Base-by-base conservation (phyloP, 75 land plant species). In the Selaginella moellendorffii region DNA sequence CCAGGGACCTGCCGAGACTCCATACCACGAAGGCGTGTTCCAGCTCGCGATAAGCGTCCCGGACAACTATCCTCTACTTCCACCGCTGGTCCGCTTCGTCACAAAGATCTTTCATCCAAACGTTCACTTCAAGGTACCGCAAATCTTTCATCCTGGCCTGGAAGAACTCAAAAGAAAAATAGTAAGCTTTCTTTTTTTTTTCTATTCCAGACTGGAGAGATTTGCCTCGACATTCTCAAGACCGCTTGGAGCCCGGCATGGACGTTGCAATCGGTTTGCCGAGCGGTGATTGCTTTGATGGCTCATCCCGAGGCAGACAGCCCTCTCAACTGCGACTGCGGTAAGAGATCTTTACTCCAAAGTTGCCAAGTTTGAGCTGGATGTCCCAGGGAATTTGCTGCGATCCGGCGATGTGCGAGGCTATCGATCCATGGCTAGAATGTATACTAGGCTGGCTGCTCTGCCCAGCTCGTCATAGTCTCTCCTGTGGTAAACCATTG, bases 171-270 rank as follows among this genome's bases (percentile, higher is more conserved):
- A 27, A 62, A 62, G 53, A 8, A 5, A 8, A 21, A 62, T 25
- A 8, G 64, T n/a, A 65, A 65, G 22, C 5, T 36, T 1, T 24
- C n/a, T 66, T 18, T 28, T 28, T 25, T 52, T 20, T 56, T 9
- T 56, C 9, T 27, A 10, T 62, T 69, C 14, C 78, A 95, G 99
- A 89, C 99, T 20, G 99, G 99, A 54, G 99, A 95, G 68, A 95
- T 95, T 60, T 95, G 99, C 71, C 83, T 95, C 25, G 99, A 95
- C 62, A 95, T 95, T 12, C 80, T 95, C 82, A 95, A 95, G 77
- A 95, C 93, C 72, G 90, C 96, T 9, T 95, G 99, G 99, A 95
- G 99, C 66, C 99, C 99, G 31, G 99, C 99, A 36, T 95, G 99
- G 99, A 95, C 99, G 22, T 76, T 95, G 5, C 99, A 95, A 60